Percentiles rank a stretch among this genome's conserved stretches.
These are phyloP conservation scores for Aspergillus fumigatus DNA, from an alignment of 2,329 filamentous ascomycete genomes.

Conservation along the genomic window DNA sequence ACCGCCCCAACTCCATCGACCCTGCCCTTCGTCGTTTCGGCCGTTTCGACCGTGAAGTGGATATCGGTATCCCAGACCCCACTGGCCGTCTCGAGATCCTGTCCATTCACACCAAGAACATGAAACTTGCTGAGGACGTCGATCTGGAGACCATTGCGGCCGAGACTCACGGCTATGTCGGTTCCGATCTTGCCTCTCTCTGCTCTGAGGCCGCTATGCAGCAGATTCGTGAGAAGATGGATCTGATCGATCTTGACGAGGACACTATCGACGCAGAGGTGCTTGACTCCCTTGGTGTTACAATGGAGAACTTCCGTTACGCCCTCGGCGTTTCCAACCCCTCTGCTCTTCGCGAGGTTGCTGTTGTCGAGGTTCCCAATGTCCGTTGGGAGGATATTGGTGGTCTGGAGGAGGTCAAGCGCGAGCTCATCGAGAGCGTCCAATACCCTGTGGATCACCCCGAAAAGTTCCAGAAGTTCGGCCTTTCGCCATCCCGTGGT, in stretches of 20 bases:
- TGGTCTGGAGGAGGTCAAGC: slow-evolving; percentile 97
- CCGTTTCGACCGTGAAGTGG: slow-evolving; percentile 97
- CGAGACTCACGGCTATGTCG: slow-evolving; percentile 98
- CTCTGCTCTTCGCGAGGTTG: slow-evolving; percentile 95
- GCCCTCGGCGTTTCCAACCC: slow-evolving; percentile 97
- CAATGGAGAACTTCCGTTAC: slow-evolving; percentile 99
- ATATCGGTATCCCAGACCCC: slow-evolving; percentile 96
- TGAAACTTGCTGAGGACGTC: slow-evolving; percentile 97
- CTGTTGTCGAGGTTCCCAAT: slow-evolving; percentile 98
- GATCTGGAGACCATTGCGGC: slow-evolving; percentile 94
- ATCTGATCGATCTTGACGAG: slow-evolving; percentile 96
- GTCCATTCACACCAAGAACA: slow-evolving; percentile 99
- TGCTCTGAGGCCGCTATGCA: slow-evolving; percentile 99
- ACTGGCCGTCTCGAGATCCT: slow-evolving; percentile 98
- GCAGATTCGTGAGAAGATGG: slow-evolving; percentile 99
- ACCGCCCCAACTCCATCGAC: slow-evolving; percentile 97
- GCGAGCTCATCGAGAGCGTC: slow-evolving; percentile 97
- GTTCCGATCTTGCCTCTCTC: slow-evolving; percentile 95
- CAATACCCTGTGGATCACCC: slow-evolving; percentile 99
- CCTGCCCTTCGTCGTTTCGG: slow-evolving; percentile 96
- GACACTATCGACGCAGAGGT: slow-evolving; percentile 99
- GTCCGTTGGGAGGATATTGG: slow-evolving; percentile 99
- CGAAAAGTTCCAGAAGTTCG: slow-evolving; percentile 99
- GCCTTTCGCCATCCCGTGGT: slow-evolving; percentile 94
- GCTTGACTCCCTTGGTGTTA: slow-evolving; percentile 94